Percentiles rank a stretch among this genome's conserved stretches.
Evolutionary conservation across 345 rosid genomes (phyloP).

Genomic region (Sonneratia caseolaris): DNA sequence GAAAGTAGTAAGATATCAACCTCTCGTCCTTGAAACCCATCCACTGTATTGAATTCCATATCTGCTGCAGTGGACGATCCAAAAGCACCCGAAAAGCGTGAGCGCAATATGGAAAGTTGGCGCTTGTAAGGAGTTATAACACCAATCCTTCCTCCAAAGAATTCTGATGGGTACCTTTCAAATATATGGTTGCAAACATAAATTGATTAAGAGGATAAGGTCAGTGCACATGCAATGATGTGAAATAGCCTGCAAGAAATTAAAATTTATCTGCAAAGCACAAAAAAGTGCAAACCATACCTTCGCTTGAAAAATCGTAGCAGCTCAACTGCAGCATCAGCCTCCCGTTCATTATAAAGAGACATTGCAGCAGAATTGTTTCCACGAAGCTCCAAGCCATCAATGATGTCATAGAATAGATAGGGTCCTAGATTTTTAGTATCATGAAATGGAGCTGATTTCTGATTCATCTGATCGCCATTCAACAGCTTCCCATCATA

Average conservation of each 20-base stretch:
- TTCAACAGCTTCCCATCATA: constrained; percentile 76
- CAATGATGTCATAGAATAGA: constrained; percentile 63
- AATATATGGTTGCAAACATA: constrained; percentile 3
- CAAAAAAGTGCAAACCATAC: constrained; percentile 19
- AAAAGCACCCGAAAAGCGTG: constrained; percentile 58
- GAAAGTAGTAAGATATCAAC: constrained; percentile 84
- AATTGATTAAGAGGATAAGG: constrained; percentile 1
- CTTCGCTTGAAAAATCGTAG: constrained; percentile 62
- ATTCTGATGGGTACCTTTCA: constrained; percentile 64
- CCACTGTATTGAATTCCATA: constrained; percentile 91
- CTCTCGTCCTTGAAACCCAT: constrained; percentile 96
- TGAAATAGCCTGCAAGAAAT: background rate
- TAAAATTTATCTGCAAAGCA: background rate
- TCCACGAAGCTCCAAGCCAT: constrained; percentile 75
- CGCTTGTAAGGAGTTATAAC: constrained; percentile 80
- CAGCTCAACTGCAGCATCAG: constrained; percentile 78
- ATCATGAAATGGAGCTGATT: constrained; percentile 68
- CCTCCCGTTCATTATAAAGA: constrained; percentile 77
- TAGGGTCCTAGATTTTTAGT: constrained; percentile 67
- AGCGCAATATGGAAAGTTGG: constrained; percentile 71
- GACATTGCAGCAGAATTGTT: constrained; percentile 65
- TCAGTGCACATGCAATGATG: background rate
- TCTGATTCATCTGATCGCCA: constrained; percentile 57
- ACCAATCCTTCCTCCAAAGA: constrained; percentile 73
- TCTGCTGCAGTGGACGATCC: constrained; percentile 64